Evolutionary conservation across 371 early-diverging fungal species (phyloP), one percentile per base, ranked within the genome.

Genomic region (Lichtheimia ramosa): DNA sequence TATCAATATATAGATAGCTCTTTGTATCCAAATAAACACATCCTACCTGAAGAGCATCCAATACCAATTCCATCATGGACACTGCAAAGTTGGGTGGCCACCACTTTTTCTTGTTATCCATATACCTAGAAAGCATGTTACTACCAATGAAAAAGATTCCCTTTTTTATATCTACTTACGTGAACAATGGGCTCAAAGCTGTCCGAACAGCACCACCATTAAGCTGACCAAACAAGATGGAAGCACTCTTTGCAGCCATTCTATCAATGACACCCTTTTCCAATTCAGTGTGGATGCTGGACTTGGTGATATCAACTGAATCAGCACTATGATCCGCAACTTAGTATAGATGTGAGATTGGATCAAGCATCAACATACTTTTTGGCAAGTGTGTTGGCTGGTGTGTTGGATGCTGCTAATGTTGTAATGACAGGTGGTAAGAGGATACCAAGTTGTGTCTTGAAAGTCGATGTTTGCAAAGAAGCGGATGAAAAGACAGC

Each of bases 101-200:
- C 90, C 90, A 89, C 43, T 71, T 59, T 7, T 77, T 64, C 43
- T 80, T 63, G 34, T 80, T 71, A 55, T 89, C 87, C 70, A 91
- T 66, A 63, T 77, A 81, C 13, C 81, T 69, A 66, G n/a, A 24
- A 18, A 42, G 43, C 28, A 49, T 13, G 18, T 23, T 63, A 20
- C 13, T 14, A n/a, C 43, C 49, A 34, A 51, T n/a, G 28, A 0
- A 25, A 60, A 27, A 7, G 18, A 48, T 20, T 8, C 46, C 0
- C 40, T 39, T 39, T 2, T 48, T n/a, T 3, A 21, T 10, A 14
- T 34, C 4, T n/a, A 42, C 48, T 52, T 55, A 67, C 53, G 58
- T 28, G 42, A 64, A 59, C 12, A 64, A 21, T 13, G 64, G 59
- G 23, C 27, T 51, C 3, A 69, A 25, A 0, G 62, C 66, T 14